Percentiles rank a stretch among this genome's conserved stretches.
Evolutionary conservation across 2,329 filamentous ascomycete species (phyloP).

Genomic region (Nothopassalora personata): DNA sequence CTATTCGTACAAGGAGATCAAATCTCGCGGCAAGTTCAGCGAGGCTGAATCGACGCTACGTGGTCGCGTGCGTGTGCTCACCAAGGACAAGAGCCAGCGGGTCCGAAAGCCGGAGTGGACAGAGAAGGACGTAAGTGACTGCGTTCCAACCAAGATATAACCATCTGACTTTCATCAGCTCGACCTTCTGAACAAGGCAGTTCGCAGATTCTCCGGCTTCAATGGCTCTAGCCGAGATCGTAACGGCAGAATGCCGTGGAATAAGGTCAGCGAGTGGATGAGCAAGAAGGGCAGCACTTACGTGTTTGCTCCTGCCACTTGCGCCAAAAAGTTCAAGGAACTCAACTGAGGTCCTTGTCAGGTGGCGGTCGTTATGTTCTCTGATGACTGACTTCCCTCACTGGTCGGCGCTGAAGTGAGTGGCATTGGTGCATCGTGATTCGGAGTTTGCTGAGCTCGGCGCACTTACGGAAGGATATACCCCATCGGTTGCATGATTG

Average conservation of each 20-base stretch:
- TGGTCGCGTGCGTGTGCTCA: slow-evolving; percentile 61
- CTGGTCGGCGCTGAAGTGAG: background rate
- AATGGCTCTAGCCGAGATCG: slow-evolving; percentile 1
- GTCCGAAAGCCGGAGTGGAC: slow-evolving; percentile 63
- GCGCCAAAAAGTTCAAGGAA: slow-evolving; percentile 58
- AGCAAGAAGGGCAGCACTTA: slow-evolving; percentile 50
- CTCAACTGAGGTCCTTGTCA: slow-evolving; percentile 24
- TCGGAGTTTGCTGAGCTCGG: background rate
- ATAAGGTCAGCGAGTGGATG: slow-evolving; percentile 53
- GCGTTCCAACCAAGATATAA: background rate
- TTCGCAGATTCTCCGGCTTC: slow-evolving; percentile 12
- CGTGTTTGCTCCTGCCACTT: slow-evolving; percentile 56
- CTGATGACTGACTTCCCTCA: background rate
- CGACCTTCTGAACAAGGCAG: slow-evolving; percentile 23
- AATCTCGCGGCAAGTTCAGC: slow-evolving; percentile 47
- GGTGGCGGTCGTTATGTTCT: background rate
- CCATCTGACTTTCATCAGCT: slow-evolving; percentile 23
- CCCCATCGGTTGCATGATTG: background rate
- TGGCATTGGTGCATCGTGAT: background rate
- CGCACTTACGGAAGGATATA: background rate
- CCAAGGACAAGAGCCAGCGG: slow-evolving; percentile 57
- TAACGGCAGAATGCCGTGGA: slow-evolving; percentile 48
- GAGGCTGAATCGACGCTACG: slow-evolving; percentile 69
- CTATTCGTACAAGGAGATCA: slow-evolving; percentile 62
- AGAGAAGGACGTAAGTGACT: slow-evolving; percentile 55